A percentile compares a stretch with the other conserved stretches of the same genome.
Conservation (phyloP, 257 asterid genomes). For the Jacaranda copaia region DNA sequence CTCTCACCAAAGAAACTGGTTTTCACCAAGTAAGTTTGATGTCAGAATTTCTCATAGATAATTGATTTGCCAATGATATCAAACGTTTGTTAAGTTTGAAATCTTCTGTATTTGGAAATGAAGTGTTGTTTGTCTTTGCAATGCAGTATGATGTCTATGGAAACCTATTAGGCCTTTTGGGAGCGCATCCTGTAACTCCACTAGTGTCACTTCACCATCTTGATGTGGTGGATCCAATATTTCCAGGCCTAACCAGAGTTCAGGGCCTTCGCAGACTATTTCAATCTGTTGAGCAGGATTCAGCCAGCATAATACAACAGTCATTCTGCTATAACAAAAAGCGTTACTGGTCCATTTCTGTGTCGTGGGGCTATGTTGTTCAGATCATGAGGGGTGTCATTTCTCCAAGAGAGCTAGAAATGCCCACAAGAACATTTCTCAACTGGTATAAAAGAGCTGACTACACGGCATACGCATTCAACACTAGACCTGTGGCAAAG, state of each 20-base stretch:
- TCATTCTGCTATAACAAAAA: slow-evolving; percentile 78
- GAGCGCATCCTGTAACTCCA: slow-evolving; percentile 87
- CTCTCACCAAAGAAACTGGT: slow-evolving; percentile 75
- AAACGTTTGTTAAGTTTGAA: background rate
- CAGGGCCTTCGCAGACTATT: slow-evolving; percentile 54
- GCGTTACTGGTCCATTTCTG: slow-evolving; percentile 71
- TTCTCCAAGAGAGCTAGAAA: slow-evolving; percentile 83
- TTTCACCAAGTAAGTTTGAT: slow-evolving; percentile 75
- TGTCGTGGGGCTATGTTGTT: slow-evolving; percentile 87
- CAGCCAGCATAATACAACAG: slow-evolving; percentile 81
- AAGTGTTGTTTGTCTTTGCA: background rate
- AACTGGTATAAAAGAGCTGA: slow-evolving; percentile 84
- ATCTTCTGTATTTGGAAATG: background rate
- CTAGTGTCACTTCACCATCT: slow-evolving; percentile 88
- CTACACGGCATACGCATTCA: slow-evolving; percentile 85
- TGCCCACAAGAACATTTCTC: slow-evolving; percentile 80
- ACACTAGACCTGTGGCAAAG: slow-evolving; percentile 81
- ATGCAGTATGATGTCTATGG: slow-evolving; percentile 94
- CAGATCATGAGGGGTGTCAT: slow-evolving; percentile 72
- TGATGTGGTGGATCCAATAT: slow-evolving; percentile 83
- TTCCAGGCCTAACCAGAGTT: slow-evolving; percentile 63
- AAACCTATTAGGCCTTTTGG: slow-evolving; percentile 82
- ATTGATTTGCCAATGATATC: background rate
- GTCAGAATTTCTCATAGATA: background rate
- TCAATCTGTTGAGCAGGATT: slow-evolving; percentile 61